Conservation (phyloP, 2,329 filamentous ascomycete genomes). For the Colletotrichum gloeosporioides region DNA sequence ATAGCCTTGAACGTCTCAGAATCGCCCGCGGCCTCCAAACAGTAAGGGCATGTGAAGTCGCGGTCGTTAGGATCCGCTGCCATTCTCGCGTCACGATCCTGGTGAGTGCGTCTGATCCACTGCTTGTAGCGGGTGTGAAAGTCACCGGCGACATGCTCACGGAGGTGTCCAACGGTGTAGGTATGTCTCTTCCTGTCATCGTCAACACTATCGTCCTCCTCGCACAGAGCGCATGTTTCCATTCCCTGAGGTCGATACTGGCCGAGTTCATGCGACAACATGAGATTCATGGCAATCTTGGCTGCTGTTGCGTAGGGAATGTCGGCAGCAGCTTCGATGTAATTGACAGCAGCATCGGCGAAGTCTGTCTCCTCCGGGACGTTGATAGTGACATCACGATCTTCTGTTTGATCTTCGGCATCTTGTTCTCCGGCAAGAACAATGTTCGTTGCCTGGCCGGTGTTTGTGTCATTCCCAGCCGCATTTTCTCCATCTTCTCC, state of each 20-base stretch:
- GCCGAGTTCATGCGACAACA: neutral
- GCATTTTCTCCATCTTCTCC: neutral
- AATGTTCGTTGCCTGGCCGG: neutral
- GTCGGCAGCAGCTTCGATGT: neutral
- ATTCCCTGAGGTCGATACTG: neutral
- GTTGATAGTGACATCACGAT: too few species aligned
- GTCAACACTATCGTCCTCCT: neutral
- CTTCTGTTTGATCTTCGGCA: too few species aligned
- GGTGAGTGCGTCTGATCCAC: neutral
- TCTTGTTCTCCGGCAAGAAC: neutral
- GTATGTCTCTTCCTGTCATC: neutral
- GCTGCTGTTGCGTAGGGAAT: neutral
- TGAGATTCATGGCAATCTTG: neutral
- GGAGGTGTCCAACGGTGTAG: neutral
- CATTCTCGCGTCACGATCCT: neutral
- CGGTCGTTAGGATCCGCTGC: fast-evolving
- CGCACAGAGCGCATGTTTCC: neutral
- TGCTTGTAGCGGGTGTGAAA: neutral
- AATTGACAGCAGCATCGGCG: too few species aligned
- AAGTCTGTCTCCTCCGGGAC: too few species aligned
- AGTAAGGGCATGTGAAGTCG: neutral
- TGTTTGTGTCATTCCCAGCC: neutral
- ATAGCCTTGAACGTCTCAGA: neutral
- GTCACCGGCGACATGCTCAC: neutral
- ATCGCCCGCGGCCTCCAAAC: neutral